A percentile compares a stretch with the other conserved stretches of the same genome.
These are phyloP conservation scores for Ottelia alismoides DNA, from an alignment of 106 monocot species.

Conservation along the genomic window DNA sequence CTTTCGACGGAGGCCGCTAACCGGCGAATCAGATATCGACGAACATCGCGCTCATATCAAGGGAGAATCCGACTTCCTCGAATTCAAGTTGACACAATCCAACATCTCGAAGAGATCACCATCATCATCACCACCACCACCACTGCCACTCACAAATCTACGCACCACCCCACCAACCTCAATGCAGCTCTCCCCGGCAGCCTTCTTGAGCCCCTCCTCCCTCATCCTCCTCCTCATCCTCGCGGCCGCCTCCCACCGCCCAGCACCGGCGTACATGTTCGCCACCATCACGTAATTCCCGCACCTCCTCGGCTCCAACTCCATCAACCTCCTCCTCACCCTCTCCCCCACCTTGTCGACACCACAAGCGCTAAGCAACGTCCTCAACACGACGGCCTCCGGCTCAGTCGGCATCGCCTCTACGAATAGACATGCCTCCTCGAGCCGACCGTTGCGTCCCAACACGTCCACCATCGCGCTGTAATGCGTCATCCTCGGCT, in stretches of 20 bases:
- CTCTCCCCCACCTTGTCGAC: constrained; percentile 40
- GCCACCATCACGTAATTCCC: constrained; percentile 45
- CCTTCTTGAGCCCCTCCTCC: too few relatives aligned
- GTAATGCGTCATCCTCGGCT: constrained; percentile 47
- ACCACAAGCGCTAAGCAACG: constrained; percentile 41
- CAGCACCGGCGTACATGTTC: constrained; percentile 24
- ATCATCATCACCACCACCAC: too few relatives aligned
- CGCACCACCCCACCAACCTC: constrained; percentile 1
- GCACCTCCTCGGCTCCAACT: constrained; percentile 23
- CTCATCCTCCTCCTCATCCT: constrained; percentile 28
- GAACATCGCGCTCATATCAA: too few relatives aligned
- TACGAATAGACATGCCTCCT: constrained; percentile 44
- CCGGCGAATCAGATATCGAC: too few relatives aligned
- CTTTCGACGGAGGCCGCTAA: too few relatives aligned
- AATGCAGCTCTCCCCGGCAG: constrained; percentile 24
- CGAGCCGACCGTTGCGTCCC: constrained; percentile 37
- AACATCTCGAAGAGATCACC: too few relatives aligned
- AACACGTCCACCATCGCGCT: constrained; percentile 60
- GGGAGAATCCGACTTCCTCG: too few relatives aligned
- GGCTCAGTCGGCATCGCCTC: constrained; percentile 40
- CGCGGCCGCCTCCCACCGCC: constrained; percentile 43
- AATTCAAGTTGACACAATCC: too few relatives aligned
- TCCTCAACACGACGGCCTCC: constrained; percentile 50
- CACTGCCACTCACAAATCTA: too few relatives aligned
- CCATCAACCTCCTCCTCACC: constrained; percentile 17